Evolutionary conservation across 1,139 yeast species (phyloP).

Genomic region (Candida pseudocylindracea): DNA sequence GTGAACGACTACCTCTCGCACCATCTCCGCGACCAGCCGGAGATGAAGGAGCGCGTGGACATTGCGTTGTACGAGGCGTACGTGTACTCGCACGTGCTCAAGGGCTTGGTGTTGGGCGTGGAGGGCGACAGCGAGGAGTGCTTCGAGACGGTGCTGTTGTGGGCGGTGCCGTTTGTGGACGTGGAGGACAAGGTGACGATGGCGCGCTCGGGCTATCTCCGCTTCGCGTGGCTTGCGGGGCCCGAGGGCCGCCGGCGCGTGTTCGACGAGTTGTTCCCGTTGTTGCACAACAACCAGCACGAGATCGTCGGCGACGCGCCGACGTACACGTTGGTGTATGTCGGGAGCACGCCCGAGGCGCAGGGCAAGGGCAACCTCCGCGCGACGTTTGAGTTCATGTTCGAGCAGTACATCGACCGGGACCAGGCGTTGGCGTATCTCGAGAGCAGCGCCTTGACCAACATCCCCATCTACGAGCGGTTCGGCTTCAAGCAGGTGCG

Average conservation of each 20-base stretch:
- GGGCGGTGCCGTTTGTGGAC: conserved; percentile 32
- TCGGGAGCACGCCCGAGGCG: conserved; percentile 34
- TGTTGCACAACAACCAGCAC: conserved; percentile 26
- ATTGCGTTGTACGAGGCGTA: conserved; percentile 29
- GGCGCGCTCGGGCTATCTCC: conserved; percentile 34
- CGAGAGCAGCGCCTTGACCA: conserved; percentile 30
- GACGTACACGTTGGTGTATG: conserved; percentile 34
- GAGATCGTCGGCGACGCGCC: conserved; percentile 16
- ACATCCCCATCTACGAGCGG: conserved; percentile 33
- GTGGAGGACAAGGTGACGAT: conserved; percentile 24
- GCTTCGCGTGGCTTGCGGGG: conserved; percentile 26
- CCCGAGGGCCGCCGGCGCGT: conserved; percentile 29
- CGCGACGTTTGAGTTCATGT: conserved; percentile 31
- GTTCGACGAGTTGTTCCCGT: conserved; percentile 32
- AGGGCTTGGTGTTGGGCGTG: conserved; percentile 30
- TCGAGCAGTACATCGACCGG: conserved; percentile 22
- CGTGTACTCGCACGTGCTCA: conserved; percentile 28
- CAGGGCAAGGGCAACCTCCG: conserved; percentile 52
- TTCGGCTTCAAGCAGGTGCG: conserved; percentile 31
- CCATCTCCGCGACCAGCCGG: conserved; percentile 15
- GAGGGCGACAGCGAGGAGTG: conserved; percentile 15
- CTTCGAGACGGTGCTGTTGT: conserved; percentile 40
- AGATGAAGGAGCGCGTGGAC: conserved; percentile 16
- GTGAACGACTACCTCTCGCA: conserved; percentile 24
- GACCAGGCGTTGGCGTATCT: conserved; percentile 21